These are phyloP conservation scores for Trichopus zeylanicus DNA, from an alignment of 116 monocot species.

Conservation along the genomic window DNA sequence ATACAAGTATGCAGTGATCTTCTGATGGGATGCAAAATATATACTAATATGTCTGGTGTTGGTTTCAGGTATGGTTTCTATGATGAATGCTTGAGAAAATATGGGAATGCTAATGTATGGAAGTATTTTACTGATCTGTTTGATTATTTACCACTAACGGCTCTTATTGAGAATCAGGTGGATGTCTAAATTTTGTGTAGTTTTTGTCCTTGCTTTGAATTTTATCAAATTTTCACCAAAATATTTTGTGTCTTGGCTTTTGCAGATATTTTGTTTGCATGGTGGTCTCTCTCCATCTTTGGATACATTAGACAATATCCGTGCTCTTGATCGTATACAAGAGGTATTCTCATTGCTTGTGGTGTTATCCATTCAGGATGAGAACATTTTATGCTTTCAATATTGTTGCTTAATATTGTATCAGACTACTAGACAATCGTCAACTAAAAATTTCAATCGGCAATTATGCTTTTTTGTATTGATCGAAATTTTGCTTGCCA, in stretches of 20 bases:
- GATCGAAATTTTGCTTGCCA: no score
- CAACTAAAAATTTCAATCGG: no score
- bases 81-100: slow-evolving; percentile 86
- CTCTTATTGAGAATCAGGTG: slow-evolving; percentile 83
- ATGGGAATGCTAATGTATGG: slow-evolving; percentile 90
- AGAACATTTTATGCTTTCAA: no score
- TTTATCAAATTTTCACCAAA: not conserved
- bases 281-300: slow-evolving; percentile 86
- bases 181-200: not conserved
- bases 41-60: no score
- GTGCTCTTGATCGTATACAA: slow-evolving; percentile 91
- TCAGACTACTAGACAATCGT: no score
- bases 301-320: slow-evolving; percentile 93
- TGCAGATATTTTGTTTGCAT: slow-evolving; percentile 72
- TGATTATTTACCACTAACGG: slow-evolving; percentile 80
- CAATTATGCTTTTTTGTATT: no score
- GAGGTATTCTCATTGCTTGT: slow-evolving; percentile 44
- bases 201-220: not conserved
- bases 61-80: slow-evolving; percentile 71
- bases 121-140: slow-evolving; percentile 82
- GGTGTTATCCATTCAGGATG: not conserved
- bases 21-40: no score
- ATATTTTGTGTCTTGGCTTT: not conserved
- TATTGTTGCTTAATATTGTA: not conserved
- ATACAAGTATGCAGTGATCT: no score